Conservation (phyloP, 1,284 basidiomycete species). For the Pascua guehoae region DNA sequence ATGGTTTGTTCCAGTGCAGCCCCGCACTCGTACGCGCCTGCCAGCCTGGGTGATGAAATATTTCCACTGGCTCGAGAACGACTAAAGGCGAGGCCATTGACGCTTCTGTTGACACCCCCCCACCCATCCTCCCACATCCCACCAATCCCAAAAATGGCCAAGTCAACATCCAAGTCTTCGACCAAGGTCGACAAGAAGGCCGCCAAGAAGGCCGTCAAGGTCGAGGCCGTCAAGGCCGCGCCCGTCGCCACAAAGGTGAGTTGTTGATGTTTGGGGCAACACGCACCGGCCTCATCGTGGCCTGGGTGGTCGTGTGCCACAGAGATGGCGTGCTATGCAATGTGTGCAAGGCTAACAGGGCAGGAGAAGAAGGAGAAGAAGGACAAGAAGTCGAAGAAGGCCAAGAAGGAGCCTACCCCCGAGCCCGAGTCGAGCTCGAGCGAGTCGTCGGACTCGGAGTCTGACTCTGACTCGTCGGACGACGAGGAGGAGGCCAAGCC, state of each 20-base stretch:
- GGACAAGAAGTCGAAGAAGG: constrained; percentile 47
- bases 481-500: constrained; percentile 15
- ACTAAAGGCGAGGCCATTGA: neutral
- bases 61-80: neutral
- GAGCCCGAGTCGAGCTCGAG: constrained; percentile 23
- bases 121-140: neutral
- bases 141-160: neutral
- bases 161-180: neutral
- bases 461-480: constrained; percentile 14
- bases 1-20: neutral
- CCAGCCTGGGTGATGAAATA: neutral
- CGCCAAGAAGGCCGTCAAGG: too few relatives aligned
- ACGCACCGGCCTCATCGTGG: too few relatives aligned
- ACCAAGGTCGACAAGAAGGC: neutral
- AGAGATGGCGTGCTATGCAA: too few relatives aligned
- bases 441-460: constrained; percentile 28
- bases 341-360: neutral
- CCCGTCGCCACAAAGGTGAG: too few relatives aligned
- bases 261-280: too few relatives aligned
- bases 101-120: neutral
- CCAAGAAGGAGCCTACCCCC: constrained; percentile 49
- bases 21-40: too few relatives aligned
- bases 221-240: neutral
- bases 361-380: constrained; percentile 8
- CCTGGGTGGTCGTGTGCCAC: too few relatives aligned